These are phyloP conservation scores for Achaetomiella virescens DNA, from an alignment of 495 filamentous ascomycete species.

Conservation along the genomic window DNA sequence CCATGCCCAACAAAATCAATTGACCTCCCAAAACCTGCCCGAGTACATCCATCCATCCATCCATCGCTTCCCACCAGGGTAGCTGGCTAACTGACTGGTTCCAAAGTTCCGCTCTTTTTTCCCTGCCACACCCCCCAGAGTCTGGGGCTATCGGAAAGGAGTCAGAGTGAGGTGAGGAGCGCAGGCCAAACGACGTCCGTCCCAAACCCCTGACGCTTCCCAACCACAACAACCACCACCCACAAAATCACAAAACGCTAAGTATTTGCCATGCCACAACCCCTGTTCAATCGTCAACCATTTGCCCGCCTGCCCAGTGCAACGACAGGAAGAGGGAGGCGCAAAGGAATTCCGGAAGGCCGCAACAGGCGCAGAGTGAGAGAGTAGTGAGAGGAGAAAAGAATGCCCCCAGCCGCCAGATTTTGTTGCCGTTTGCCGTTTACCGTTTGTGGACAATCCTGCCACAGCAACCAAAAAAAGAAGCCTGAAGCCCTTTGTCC, in stretches of 20 bases:
- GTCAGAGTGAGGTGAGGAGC: neutral
- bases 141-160: neutral
- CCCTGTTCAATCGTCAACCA: conserved; percentile 12
- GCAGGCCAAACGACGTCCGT: no score
- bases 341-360: conserved; percentile 26
- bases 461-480: conserved; percentile 33
- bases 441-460: conserved; percentile 34
- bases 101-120: no score
- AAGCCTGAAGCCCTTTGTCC: conserved; percentile 22
- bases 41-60: neutral
- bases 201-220: neutral
- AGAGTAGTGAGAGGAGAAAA: conserved; percentile 1
- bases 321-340: conserved; percentile 6
- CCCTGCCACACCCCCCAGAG: neutral
- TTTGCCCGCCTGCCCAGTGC: conserved; percentile 11
- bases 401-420: conserved; percentile 18
- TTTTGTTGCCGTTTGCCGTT: conserved; percentile 4
- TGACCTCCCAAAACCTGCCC: no score
- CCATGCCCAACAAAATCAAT: no score
- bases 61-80: neutral
- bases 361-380: conserved; percentile 20
- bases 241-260: neutral
- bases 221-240: neutral
- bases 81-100: no score
- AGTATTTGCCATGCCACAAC: neutral